Conservation (phyloP, 2,329 filamentous ascomycete genomes). For the Penicillium aurantiogriseum region DNA sequence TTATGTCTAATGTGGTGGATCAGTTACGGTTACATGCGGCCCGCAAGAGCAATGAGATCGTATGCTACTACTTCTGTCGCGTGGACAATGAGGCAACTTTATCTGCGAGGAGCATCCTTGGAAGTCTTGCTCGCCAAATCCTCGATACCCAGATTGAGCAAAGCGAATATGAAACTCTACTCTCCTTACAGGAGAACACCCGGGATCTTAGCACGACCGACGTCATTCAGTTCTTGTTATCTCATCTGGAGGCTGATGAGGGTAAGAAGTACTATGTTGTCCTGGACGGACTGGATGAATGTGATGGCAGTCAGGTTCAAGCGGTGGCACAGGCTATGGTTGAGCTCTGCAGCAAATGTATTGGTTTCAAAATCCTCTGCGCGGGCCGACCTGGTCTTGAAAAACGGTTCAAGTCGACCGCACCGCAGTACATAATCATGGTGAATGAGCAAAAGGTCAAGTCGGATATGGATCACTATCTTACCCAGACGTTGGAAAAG, state of each 20-base stretch:
- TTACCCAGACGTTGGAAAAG: neutral
- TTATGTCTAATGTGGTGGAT: slow-evolving; percentile 19
- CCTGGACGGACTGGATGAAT: slow-evolving; percentile 9
- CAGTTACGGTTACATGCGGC: slow-evolving; percentile 6
- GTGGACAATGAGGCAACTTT: slow-evolving; percentile 5
- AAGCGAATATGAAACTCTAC: neutral
- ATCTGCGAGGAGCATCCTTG: slow-evolving; percentile 20
- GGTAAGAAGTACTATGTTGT: slow-evolving; percentile 1
- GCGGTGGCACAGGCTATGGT: neutral
- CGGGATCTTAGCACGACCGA: neutral
- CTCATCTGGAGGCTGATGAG: neutral
- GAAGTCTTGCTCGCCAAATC: slow-evolving; percentile 21
- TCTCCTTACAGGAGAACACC: neutral
- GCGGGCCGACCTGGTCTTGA: slow-evolving; percentile 18
- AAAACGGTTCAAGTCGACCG: neutral
- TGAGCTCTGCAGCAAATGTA: neutral
- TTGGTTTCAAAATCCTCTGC: slow-evolving; percentile 15
- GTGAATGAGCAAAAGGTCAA: slow-evolving; percentile 1
- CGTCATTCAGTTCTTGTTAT: neutral
- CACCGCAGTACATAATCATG: neutral
- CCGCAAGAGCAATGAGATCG: slow-evolving; percentile 6
- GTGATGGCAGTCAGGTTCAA: neutral
- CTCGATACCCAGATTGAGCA: slow-evolving; percentile 3
- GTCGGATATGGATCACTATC: slow-evolving; percentile 14
- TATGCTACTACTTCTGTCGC: slow-evolving; percentile 21